A percentile compares a stretch with the other conserved stretches of the same genome.
These are phyloP conservation scores for Juncus inflexus DNA, from an alignment of 176 grass and related monocot species.

Conservation along the genomic window DNA sequence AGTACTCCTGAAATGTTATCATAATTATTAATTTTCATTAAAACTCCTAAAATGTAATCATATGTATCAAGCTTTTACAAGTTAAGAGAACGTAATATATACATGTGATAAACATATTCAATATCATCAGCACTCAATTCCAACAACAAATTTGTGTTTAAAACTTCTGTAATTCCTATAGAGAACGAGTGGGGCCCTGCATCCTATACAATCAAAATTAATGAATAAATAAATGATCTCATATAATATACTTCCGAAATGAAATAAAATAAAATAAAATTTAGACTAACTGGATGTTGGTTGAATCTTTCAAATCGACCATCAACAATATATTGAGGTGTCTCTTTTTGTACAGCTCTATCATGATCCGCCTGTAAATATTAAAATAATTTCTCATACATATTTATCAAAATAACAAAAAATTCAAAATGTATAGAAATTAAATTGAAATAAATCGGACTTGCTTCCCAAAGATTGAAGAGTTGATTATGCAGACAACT, in stretches of 20 bases:
- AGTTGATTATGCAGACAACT: constrained; percentile 84
- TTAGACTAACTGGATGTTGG: constrained; percentile 64
- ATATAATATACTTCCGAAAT: background rate
- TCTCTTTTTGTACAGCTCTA: constrained; percentile 41
- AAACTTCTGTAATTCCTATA: constrained; percentile 58
- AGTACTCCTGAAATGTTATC: constrained; percentile 56
- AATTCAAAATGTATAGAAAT: background rate
- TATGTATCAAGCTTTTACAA: too few species aligned
- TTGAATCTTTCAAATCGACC: constrained; percentile 78
- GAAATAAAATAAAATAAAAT: constrained; percentile 24
- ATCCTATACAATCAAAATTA: constrained; percentile 31
- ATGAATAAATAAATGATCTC: background rate
- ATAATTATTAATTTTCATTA: background rate
- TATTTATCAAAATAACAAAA: background rate
- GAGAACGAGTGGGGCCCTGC: constrained; percentile 66
- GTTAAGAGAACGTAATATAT: background rate
- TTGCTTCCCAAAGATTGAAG: constrained; percentile 80
- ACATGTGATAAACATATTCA: constrained; percentile 86
- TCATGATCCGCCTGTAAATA: constrained; percentile 53
- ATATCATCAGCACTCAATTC: constrained; percentile 90
- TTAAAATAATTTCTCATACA: constrained; percentile 18
- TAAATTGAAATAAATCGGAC: constrained; percentile 1
- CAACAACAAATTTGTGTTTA: constrained; percentile 66
- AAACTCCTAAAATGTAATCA: background rate
- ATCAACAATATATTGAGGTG: constrained; percentile 53